Base-by-base conservation (phyloP, 106 monocot species). In the Alisma plantagoaquatica region DNA sequence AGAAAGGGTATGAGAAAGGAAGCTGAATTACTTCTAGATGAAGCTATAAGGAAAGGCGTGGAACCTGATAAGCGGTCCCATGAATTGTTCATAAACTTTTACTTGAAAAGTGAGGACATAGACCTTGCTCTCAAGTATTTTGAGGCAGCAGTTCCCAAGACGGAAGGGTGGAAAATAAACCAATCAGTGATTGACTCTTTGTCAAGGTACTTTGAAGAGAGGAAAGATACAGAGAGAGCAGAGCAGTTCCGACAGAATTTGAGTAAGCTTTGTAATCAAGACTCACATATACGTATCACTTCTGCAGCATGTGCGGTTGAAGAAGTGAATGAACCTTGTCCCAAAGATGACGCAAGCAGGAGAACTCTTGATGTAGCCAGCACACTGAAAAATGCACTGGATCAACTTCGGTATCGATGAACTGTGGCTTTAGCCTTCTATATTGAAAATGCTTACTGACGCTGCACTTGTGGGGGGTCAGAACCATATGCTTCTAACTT, bases 1-100 rank as follows among this genome's bases (percentile, higher is more conserved):
- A 68, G 43, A 51, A 77, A 65, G 9, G 69, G 51, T 30, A 80
- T 74, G 86, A 11, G 64, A 1, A 20, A 54, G 23, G 74, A 86
- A 51, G 74, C 76, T 35, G 46, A 65, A 41, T 33, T 18, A 2
- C 23, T 86, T 31, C 52, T 62, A 50, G 77, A 71, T 20, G 61
- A 43, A 33, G 59, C 63, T 45, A 18, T 38, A 27, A 17, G 35
- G 19, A 81, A 74, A 44, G 70, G 65, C 26, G 27, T 51, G 21
- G 63, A 33, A 19, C 19, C 46, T 10, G 67, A 74, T 62, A 27
- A 31, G 23, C 43, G 50, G 28, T 77, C 80, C 14, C 61, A 56
- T 57, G 65, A 72, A 18, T 23, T 71, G 29, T 81, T 86, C 46
- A 43, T 75, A 20, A 53, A 65, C 18, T 74, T 61, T 28, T 71